Percentiles rank a stretch among this genome's conserved stretches.
Evolutionary conservation across 352 stramenopile species (phyloP).

Genomic region (Pythium scleroteichum): DNA sequence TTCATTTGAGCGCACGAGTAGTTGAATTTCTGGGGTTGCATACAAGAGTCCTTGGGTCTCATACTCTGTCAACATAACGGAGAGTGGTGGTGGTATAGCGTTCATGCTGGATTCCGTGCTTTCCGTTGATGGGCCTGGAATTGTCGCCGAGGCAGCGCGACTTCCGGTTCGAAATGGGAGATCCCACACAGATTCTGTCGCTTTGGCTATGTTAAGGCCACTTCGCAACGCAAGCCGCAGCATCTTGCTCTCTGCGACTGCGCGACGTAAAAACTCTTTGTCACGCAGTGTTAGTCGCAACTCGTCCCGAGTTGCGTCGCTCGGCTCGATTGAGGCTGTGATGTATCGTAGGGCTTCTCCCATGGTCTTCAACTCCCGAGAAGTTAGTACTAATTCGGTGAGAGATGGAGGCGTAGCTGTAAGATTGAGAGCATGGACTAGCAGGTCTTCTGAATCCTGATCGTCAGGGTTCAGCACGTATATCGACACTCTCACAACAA

Average conservation of each 20-base stretch:
- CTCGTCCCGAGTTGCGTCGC: conserved; percentile 8
- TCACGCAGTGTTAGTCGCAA: conserved; percentile 33
- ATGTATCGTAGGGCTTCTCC: conserved; percentile 3
- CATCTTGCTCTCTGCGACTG: conserved; percentile 36
- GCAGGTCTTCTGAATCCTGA: conserved; percentile 5
- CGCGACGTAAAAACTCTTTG: conserved; percentile 32
- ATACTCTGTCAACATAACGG: conserved; percentile 7
- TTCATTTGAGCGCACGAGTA: conserved; percentile 30
- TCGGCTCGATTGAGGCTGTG: background rate
- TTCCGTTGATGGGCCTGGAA: background rate
- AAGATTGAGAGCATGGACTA: conserved; percentile 22
- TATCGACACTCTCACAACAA: conserved; percentile 18
- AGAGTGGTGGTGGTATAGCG: background rate
- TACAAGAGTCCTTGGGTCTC: conserved; percentile 20
- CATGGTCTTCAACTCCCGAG: conserved; percentile 9
- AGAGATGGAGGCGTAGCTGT: conserved; percentile 1
- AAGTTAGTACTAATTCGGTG: conserved; percentile 13
- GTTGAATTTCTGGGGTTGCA: conserved; percentile 22
- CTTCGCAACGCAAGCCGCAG: conserved; percentile 32
- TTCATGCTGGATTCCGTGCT: background rate
- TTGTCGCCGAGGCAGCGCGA: background rate
- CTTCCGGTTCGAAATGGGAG: conserved; percentile 12
- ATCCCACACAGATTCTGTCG: conserved; percentile 10
- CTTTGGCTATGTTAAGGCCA: conserved; percentile 22
- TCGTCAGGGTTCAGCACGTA: conserved; percentile 20